Evolutionary conservation across 78 protist species (phyloP), one percentile per base, ranked within the genome.

Genomic region (Dictyostelium brefeldianum): DNA sequence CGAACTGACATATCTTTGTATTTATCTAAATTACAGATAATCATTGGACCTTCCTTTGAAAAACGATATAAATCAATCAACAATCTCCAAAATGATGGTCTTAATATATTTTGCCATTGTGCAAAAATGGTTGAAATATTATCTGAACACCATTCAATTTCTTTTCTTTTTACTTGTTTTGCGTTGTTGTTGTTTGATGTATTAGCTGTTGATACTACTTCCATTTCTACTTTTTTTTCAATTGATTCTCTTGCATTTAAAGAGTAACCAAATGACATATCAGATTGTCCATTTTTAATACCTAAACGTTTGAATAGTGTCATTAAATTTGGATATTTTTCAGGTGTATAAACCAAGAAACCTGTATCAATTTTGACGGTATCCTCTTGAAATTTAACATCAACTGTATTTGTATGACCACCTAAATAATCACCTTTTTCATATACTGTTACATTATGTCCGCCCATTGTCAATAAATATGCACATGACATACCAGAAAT

Each of bases 371-470:
- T 57, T 17, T 57, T 57, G 2, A 85, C 92, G 7, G 53, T 85
- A 1, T 59, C 92, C 8, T 57, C 75, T 50, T 41, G 78, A 48
- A 78, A 78, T 14, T 57, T 64, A 22, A 80, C 92, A 46, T 78
- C 71, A 27, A 74, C 83, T 4, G 92, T 78, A 36, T 85, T 75
- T 20, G 92, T 78, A 29, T 78, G 92, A 15, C 85, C 92, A 41
- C 92, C 92, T n/a, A 85, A 78, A 50, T 85, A 85, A 64, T 56
- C 47, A 14, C 83, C 92, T 51, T 85, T 85, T 48, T 85, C 92
- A 65, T 43, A 85, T 3, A 85, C 92, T 36, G 83, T 78, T 4
- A 75, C 81, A 14, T 85, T 48, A 65, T 85, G 82, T 1, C 83
- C 92, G 8, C 89, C 89, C 53, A 59, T n/a, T 2, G 92, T 50